A percentile compares a stretch with the other conserved stretches of the same genome.
phyloP scores from a whole-genome alignment of 2,329 filamentous ascomycete genomes.

The Phialophora macrospora region DNA sequence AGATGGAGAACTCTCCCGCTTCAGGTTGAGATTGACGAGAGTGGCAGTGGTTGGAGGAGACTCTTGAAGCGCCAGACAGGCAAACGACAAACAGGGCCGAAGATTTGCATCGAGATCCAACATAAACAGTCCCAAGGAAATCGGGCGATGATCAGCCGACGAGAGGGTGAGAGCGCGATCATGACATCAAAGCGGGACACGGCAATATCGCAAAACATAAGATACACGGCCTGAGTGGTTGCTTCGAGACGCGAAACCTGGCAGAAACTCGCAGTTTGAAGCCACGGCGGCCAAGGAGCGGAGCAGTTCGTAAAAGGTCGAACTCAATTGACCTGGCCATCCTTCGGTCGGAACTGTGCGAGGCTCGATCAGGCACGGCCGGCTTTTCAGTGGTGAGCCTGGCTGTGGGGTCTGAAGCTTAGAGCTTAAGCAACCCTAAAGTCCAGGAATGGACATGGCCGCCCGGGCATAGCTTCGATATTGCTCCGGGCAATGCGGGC shows the following conservation, averaged over 20 bases:
- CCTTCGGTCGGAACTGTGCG: background rate
- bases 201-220: conserved; percentile 1
- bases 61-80: conserved; percentile 16
- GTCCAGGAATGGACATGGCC: background rate
- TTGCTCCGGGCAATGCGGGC: conserved; percentile 11
- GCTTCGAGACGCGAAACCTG: conserved; percentile 15
- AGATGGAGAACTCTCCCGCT: conserved; percentile 19
- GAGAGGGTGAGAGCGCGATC: background rate
- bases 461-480: conserved; percentile 1
- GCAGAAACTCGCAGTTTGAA: conserved; percentile 18
- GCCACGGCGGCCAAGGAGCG: background rate
- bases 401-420: background rate
- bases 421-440: conserved; percentile 6
- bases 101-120: conserved; percentile 25
- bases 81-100: conserved; percentile 8
- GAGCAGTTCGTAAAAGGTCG: conserved; percentile 12
- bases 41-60: conserved; percentile 12
- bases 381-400: background rate
- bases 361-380: conserved; percentile 14
- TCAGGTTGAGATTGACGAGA: conserved; percentile 15
- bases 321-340: conserved; percentile 4
- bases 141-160: conserved; percentile 12
- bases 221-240: conserved; percentile 13
- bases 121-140: conserved; percentile 1
- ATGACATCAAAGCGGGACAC: conserved; percentile 16